These are phyloP conservation scores for Xanthoparmelia taractica DNA, from an alignment of 495 filamentous ascomycete species.

Conservation along the genomic window DNA sequence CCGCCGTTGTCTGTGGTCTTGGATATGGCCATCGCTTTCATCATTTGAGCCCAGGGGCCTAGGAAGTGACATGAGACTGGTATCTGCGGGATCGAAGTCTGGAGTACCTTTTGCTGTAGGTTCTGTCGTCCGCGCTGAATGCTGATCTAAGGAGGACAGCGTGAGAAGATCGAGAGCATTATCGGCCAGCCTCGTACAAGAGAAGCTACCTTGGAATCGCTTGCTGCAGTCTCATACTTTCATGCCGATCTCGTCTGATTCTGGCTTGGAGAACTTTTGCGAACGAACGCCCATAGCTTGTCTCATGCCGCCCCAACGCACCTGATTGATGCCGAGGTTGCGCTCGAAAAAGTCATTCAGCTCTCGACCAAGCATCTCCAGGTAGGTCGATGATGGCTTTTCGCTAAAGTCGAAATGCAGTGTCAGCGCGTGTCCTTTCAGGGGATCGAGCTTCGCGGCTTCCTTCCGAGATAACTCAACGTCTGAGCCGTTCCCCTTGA, in stretches of 20 bases:
- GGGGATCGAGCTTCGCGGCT: neutral
- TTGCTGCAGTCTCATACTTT: neutral
- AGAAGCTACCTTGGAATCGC: neutral
- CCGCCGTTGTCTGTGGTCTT: neutral
- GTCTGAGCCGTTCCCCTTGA: neutral
- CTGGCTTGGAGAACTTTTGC: neutral
- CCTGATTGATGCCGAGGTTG: slow-evolving; percentile 4
- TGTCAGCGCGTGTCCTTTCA: slow-evolving; percentile 11
- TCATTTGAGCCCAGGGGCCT: neutral
- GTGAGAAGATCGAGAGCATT: neutral
- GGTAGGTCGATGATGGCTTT: neutral
- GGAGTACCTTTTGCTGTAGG: neutral
- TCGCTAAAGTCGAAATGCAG: slow-evolving; percentile 18
- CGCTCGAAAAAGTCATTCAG: slow-evolving; percentile 12
- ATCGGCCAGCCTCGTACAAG: too few species aligned
- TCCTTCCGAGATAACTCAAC: neutral
- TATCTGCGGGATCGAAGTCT: neutral
- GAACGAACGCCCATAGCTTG: neutral
- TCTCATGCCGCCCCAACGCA: neutral
- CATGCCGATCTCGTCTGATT: neutral
- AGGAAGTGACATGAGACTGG: neutral
- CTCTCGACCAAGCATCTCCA: neutral
- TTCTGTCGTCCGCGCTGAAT: neutral
- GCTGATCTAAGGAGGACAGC: neutral
- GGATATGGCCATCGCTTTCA: neutral